Evolutionary conservation across 2,329 filamentous ascomycete genomes (phyloP), one percentile per base, ranked within the genome.

Genomic region (Hymenoscyphus salicellus): DNA sequence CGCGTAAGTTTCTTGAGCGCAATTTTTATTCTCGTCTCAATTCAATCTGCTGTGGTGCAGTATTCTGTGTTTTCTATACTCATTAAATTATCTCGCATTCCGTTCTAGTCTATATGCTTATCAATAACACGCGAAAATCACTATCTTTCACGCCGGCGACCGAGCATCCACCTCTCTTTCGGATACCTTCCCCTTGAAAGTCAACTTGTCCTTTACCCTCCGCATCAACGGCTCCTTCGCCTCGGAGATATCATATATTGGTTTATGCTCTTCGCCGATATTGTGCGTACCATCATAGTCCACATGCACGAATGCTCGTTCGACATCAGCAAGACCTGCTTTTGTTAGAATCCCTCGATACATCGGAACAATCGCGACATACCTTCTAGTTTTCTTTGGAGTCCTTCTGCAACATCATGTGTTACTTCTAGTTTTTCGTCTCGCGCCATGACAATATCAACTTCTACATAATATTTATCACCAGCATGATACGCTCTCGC

Each of bases 351-450:
- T 49, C 46, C 7, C 20, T 49, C 46, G 55, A 56, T 56, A 32
- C n/a, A 28, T 16, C 26, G 17, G 10, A 10, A 23, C 7, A 5
- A 30, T 28, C 36, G 5, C 14, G 32, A 28, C n/a, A 46, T 60
- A 64, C 89, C 91, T 79, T 95, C 92, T 33, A 95, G 82, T 66
- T 95, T 91, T 78, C 95, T 93, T 72, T 93, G 90, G 77, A 95
- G 76, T 65, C 86, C 87, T 80, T 93, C 90, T 56, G 82, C 86
- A 61, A 95, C 78, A 76, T 95, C 92, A 77, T 96, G 92, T 69
- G 87, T 91, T 75, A 95, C 91, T 71, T 90, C 87, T 69, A 95
- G 79, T 33, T 85, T 87, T 65, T 89, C 92, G 68, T 85, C 84
- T 71, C 91, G 89, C 67, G 92, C 91, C 52, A 96, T 83, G 41